These are phyloP conservation scores for Citeromyces nyonsensis DNA, from an alignment of 805 yeast species.

Conservation along the genomic window DNA sequence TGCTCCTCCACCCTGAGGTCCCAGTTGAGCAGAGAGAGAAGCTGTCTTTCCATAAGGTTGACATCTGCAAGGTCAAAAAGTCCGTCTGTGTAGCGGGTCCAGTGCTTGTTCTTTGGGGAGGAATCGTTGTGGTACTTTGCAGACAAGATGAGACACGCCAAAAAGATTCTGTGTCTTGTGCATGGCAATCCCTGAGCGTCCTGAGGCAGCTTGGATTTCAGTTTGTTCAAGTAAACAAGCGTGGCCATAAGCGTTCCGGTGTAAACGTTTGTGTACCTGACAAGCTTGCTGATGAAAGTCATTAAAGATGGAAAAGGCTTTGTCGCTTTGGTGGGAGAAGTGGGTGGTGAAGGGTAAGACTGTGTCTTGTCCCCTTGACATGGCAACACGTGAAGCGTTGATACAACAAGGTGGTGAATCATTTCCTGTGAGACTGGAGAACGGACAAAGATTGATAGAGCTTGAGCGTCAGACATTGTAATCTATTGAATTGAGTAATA, in stretches of 20 bases:
- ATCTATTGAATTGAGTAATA: no score
- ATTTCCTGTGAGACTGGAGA: conserved; percentile 64
- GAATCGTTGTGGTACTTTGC: conserved; percentile 68
- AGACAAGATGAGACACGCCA: conserved; percentile 59
- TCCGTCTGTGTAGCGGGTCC: conserved; percentile 72
- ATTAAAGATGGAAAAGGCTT: conserved; percentile 50
- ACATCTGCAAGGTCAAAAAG: conserved; percentile 53
- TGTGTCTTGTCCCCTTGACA: conserved; percentile 24
- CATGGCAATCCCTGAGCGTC: conserved; percentile 70
- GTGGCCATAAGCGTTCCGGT: conserved; percentile 69
- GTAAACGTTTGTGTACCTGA: conserved; percentile 65
- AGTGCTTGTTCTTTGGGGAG: conserved; percentile 62
- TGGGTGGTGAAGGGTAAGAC: conserved; percentile 14
- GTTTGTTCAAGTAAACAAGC: conserved; percentile 47
- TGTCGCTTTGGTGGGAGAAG: conserved; percentile 12
- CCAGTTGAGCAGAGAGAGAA: conserved; percentile 56
- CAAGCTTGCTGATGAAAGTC: conserved; percentile 60
- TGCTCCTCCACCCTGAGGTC: conserved; percentile 32
- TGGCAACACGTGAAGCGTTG: conserved; percentile 53
- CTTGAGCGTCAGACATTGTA: conserved; percentile 37
- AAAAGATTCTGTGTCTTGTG: conserved; percentile 63
- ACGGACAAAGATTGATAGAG: conserved; percentile 39
- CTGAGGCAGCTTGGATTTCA: conserved; percentile 44
- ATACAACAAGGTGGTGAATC: conserved; percentile 53
- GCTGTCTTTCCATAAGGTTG: conserved; percentile 69